Evolutionary conservation across 257 asterid genomes (phyloP).

Genomic region (Solanum dulcamara): DNA sequence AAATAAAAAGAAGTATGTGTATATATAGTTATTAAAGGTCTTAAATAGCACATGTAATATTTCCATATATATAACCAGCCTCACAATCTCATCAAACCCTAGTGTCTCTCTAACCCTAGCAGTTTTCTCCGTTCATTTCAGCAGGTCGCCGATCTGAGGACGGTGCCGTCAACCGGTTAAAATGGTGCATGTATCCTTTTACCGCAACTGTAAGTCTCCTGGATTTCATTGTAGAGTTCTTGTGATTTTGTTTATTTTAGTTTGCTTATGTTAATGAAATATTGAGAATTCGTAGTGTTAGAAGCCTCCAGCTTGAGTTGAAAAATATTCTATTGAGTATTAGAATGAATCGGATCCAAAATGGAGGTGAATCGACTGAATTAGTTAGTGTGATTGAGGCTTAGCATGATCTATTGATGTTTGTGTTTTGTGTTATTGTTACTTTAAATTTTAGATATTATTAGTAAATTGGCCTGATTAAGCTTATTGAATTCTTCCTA

Average conservation of each 20-base stretch:
- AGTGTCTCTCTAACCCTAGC: not conserved
- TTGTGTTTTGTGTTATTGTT: not conserved
- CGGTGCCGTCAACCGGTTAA: not conserved
- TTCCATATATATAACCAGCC: too few relatives aligned
- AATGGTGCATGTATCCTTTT: slow-evolving; percentile 29
- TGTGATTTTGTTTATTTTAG: too few relatives aligned
- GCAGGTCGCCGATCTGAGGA: not conserved
- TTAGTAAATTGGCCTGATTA: not conserved
- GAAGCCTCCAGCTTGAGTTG: too few relatives aligned
- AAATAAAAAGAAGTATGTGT: too few relatives aligned
- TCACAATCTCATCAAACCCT: not conserved
- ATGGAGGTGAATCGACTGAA: not conserved
- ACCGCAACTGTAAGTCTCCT: slow-evolving; percentile 25
- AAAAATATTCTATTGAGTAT: too few relatives aligned
- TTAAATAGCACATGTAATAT: too few relatives aligned
- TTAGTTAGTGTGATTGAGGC: not conserved
- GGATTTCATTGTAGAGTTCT: too few relatives aligned
- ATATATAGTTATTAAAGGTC: too few relatives aligned
- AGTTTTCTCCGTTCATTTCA: not conserved
- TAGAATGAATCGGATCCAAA: not conserved
- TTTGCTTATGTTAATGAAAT: too few relatives aligned
- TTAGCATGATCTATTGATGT: not conserved
- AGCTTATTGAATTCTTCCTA: not conserved
- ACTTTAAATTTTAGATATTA: too few relatives aligned
- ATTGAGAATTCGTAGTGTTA: too few relatives aligned